Conservation (phyloP, 192 early-diverging fungal genomes). For the Rhizoclosmatium sp. region DNA sequence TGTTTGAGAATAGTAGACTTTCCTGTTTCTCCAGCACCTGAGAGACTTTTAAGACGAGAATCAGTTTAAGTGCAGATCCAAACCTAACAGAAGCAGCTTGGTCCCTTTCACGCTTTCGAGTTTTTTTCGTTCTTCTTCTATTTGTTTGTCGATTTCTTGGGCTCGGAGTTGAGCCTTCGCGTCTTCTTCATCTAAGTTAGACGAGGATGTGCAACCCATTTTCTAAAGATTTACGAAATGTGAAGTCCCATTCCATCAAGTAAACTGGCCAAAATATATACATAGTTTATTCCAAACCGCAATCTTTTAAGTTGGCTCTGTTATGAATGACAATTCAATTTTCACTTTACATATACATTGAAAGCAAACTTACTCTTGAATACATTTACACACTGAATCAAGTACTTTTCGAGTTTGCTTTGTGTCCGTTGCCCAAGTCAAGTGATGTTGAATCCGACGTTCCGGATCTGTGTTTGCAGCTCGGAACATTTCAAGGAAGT, state of each 20-base stretch:
- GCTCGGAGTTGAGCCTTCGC: slow-evolving; percentile 70
- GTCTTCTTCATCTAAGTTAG: slow-evolving; percentile 75
- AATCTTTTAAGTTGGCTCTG: too few species aligned
- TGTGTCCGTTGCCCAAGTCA: slow-evolving; percentile 68
- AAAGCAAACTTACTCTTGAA: slow-evolving; percentile 5
- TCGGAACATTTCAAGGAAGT: slow-evolving; percentile 48
- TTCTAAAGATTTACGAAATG: background rate
- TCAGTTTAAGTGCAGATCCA: slow-evolving; percentile 51
- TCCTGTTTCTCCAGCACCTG: slow-evolving; percentile 87
- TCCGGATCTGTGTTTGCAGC: slow-evolving; percentile 43
- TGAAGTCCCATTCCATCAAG: too few species aligned
- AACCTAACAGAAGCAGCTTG: slow-evolving; percentile 90
- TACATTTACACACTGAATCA: slow-evolving; percentile 31
- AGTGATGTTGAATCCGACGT: slow-evolving; percentile 54
- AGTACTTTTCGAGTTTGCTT: slow-evolving; percentile 59
- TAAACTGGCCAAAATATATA: too few species aligned
- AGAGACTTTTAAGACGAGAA: slow-evolving; percentile 51
- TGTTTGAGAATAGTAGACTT: slow-evolving; percentile 97
- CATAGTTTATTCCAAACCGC: too few species aligned
- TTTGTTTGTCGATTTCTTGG: slow-evolving; percentile 89
- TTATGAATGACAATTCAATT: too few species aligned
- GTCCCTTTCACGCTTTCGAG: slow-evolving; percentile 79
- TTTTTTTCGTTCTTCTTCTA: slow-evolving; percentile 79
- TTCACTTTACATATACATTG: too few species aligned
- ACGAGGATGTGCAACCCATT: background rate